Base-by-base conservation (phyloP, 2,329 filamentous ascomycete genomes). In the Plectosphaerella sp. region DNA sequence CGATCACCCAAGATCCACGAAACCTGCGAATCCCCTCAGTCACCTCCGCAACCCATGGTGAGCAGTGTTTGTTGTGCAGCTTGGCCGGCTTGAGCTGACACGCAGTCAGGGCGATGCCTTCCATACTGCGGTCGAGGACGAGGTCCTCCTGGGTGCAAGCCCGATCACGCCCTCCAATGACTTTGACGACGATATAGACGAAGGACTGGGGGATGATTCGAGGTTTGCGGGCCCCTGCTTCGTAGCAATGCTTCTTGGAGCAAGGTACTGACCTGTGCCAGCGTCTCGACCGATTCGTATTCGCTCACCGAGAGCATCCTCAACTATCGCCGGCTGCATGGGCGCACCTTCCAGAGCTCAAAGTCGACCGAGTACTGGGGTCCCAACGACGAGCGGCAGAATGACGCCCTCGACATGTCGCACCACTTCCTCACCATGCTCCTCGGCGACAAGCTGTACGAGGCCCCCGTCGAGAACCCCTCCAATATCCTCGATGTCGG, bases 401-500 rank as follows among this genome's bases (percentile, higher is more conserved):
- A 59, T 43, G 52, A 61, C 5, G 60, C 55, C 3, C 58, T 63
- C 7, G 61, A 64, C 20, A 58, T 63, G 12, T 58, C 58, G 9
- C 61, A 65, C 41, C 60, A 63, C 33, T 59, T 58, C 45, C 57
- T 62, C 50, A 57, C 59, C 9, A 53, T 62, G 55, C 54, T 62
- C 25, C 48, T 61, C 5, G 54, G 46, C 22, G 59, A 61, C 49
- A 56, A 35, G 35, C 25, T 33, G 14, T 43, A 41, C n/a, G 37
- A 53, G 46, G 46, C 46, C 2, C 46, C 46, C 10, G 20, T 48
- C 33, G 10, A 6, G 10, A 20, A 48, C 12, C 37, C 37, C 3
- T 20, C 28, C 12, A 11, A 24, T 18, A 37, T 78, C 18, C 65
- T 79, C 20, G 76, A 79, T 55, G 65, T 79, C 28, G 75, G 76